Conservation (phyloP, 2,329 filamentous ascomycete genomes). For the Xylaria hypoxylon region DNA sequence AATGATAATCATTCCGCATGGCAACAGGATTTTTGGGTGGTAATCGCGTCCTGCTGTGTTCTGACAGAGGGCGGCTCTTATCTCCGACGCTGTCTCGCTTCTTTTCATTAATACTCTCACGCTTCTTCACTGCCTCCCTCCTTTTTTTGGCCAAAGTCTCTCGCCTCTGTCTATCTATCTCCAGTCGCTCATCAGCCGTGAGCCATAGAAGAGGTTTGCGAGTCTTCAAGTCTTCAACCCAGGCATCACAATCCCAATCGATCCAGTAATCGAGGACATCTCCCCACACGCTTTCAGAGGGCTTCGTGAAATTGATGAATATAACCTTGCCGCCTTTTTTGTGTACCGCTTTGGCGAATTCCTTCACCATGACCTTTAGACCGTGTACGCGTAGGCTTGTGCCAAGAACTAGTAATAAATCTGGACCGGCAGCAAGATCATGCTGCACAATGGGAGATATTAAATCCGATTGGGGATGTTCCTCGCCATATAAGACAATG, state of each 20-base stretch:
- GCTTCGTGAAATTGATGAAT: slow-evolving; percentile 79
- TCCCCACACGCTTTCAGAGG: slow-evolving; percentile 77
- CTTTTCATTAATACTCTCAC: slow-evolving; percentile 43
- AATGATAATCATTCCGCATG: slow-evolving; percentile 51
- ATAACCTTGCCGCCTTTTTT: slow-evolving; percentile 75
- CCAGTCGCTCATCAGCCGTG: slow-evolving; percentile 56
- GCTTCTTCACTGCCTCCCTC: slow-evolving; percentile 44
- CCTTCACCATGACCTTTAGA: slow-evolving; percentile 75
- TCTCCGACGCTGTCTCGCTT: slow-evolving; percentile 42
- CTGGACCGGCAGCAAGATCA: slow-evolving; percentile 72
- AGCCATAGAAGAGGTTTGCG: slow-evolving; percentile 71
- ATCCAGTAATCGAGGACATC: slow-evolving; percentile 81
- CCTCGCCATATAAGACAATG: slow-evolving; percentile 80
- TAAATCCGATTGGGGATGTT: slow-evolving; percentile 75
- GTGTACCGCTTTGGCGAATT: slow-evolving; percentile 79
- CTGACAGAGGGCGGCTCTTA: slow-evolving; percentile 41
- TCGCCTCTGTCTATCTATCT: slow-evolving; percentile 57
- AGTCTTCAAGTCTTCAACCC: slow-evolving; percentile 72
- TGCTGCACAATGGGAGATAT: slow-evolving; percentile 77
- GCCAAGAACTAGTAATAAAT: slow-evolving; percentile 76
- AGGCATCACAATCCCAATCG: slow-evolving; percentile 79
- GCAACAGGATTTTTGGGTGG: slow-evolving; percentile 50
- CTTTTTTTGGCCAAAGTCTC: slow-evolving; percentile 50
- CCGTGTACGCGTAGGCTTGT: slow-evolving; percentile 79
- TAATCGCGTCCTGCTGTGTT: slow-evolving; percentile 40